Conservation (phyloP, 148 eudicot genomes). For the Spergularia marina region DNA sequence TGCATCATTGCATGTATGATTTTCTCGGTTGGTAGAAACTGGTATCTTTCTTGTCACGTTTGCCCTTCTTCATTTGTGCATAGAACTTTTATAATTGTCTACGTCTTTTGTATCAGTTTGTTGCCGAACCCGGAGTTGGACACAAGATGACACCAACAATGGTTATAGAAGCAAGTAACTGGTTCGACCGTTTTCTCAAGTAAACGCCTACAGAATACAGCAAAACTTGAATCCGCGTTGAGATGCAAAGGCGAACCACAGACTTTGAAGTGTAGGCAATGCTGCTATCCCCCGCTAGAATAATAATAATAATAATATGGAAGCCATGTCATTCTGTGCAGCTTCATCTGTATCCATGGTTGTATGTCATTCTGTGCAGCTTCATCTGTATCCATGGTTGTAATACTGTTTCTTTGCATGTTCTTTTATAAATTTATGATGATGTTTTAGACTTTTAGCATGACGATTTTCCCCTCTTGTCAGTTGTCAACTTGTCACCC, state of each 20-base stretch:
- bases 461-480: too few species aligned
- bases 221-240: not conserved
- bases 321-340: not conserved
- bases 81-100: not conserved
- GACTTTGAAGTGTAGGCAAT: not conserved
- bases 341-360: not conserved
- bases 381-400: not conserved
- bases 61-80: not conserved
- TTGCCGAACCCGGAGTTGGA: conserved; percentile 69
- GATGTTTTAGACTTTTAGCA: too few species aligned
- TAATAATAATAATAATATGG: not conserved
- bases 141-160: conserved; percentile 79
- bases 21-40: not conserved
- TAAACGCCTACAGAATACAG: not conserved
- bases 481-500: too few species aligned
- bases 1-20: not conserved
- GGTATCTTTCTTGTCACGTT: not conserved
- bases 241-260: not conserved
- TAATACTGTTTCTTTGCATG: too few species aligned
- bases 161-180: conserved; percentile 83
- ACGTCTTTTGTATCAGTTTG: conserved; percentile 41
- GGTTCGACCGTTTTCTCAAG: conserved; percentile 75
- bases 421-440: too few species aligned
- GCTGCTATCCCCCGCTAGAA: too few species aligned
- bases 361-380: not conserved